phyloP scores from a whole-genome alignment of 2,329 filamentous ascomycete genomes.

The Fusarium sp. region DNA sequence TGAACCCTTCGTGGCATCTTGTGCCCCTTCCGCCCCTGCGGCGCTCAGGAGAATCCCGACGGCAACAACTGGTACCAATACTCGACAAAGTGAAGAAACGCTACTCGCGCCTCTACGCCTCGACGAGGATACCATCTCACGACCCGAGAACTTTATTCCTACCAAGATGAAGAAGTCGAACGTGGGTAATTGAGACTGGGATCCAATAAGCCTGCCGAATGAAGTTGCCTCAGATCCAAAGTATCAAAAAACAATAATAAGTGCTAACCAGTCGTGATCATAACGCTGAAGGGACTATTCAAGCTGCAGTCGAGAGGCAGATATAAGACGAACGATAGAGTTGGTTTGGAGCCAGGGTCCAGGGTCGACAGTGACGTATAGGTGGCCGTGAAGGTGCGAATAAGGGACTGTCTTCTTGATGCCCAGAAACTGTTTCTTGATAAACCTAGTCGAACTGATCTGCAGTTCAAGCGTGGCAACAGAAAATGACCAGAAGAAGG shows the following conservation, averaged over 20 bases:
- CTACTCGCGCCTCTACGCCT: conserved; percentile 18
- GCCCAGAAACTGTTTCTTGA: conserved; percentile 29
- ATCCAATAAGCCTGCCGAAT: neutral
- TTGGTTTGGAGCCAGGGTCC: conserved; percentile 15
- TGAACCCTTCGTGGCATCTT: conserved; percentile 35
- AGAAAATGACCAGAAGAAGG: conserved; percentile 13
- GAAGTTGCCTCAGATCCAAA: conserved; percentile 6
- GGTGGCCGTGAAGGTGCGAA: conserved; percentile 14
- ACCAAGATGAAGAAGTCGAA: neutral
- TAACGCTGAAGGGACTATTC: conserved; percentile 9
- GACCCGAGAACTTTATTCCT: neutral
- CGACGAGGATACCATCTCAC: conserved; percentile 31
- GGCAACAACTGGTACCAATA: conserved; percentile 37
- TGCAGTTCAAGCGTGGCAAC: conserved; percentile 17
- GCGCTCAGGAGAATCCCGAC: conserved; percentile 34
- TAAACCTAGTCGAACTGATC: conserved; percentile 33
- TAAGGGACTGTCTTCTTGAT: conserved; percentile 15
- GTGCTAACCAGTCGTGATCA: conserved; percentile 22
- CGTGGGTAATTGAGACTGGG: neutral
- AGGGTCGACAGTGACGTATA: conserved; percentile 32
- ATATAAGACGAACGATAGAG: conserved; percentile 24
- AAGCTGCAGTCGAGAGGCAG: conserved; percentile 9
- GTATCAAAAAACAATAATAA: conserved; percentile 3
- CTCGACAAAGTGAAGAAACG: conserved; percentile 34
- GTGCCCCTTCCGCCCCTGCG: conserved; percentile 20